phyloP scores from a whole-genome alignment of 768 basidiomycete species.

The Amanita exitialis region DNA sequence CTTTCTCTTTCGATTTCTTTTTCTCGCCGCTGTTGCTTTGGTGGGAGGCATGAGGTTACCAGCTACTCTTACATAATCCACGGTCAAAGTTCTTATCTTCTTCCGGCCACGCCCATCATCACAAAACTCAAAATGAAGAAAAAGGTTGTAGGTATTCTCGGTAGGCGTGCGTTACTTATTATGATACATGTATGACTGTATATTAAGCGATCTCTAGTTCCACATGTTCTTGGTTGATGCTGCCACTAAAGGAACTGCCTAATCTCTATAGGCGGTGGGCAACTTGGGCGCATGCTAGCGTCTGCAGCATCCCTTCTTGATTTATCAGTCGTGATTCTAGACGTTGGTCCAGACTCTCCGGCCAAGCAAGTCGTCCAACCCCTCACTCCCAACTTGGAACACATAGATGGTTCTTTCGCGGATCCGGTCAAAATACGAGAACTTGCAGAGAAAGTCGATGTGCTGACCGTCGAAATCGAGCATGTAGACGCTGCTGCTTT shows the following conservation, averaged over 20 bases:
- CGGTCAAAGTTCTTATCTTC: neutral
- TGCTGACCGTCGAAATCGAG: constrained; percentile 95
- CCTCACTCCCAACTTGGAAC: constrained; percentile 34
- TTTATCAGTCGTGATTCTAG: constrained; percentile 76
- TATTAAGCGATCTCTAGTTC: neutral
- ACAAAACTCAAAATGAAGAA: constrained; percentile 10
- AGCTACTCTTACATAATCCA: neutral
- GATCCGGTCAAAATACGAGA: constrained; percentile 70
- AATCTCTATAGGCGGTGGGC: constrained; percentile 71
- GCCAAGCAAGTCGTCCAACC: constrained; percentile 82
- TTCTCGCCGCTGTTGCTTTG: constrained; percentile 18
- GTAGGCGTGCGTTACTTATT: constrained; percentile 30
- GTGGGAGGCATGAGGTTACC: constrained; percentile 14
- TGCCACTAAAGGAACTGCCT: neutral
- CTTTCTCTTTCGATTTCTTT: constrained; percentile 33
- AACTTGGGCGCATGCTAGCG: constrained; percentile 95
- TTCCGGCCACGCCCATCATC: too few species aligned
- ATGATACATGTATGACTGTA: constrained; percentile 6
- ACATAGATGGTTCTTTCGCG: constrained; percentile 86
- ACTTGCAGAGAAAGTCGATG: constrained; percentile 71
- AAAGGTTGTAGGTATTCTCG: constrained; percentile 41
- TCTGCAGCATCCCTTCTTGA: constrained; percentile 84
- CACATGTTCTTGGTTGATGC: neutral
- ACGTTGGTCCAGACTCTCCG: constrained; percentile 68
- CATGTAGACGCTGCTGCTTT: constrained; percentile 81